phyloP scores from a whole-genome alignment of 139 green algal species.

The Closterium sp. region DNA sequence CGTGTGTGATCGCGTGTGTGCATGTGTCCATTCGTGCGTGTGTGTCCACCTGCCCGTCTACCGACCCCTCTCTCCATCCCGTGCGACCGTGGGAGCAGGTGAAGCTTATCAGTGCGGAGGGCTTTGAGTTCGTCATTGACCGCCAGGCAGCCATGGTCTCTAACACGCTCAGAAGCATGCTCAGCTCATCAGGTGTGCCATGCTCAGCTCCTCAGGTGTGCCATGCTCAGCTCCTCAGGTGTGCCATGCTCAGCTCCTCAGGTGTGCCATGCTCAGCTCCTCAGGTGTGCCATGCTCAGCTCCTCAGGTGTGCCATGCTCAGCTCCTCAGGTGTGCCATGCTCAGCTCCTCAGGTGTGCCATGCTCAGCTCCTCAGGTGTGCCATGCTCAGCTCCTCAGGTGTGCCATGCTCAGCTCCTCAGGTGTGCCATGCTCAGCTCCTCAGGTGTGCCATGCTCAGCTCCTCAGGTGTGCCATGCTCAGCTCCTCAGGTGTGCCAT shows the following conservation, averaged over 20 bases:
- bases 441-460: too few relatives aligned
- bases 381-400: too few relatives aligned
- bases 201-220: background rate
- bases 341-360: too few relatives aligned
- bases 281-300: background rate
- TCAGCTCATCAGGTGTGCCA: conserved; percentile 67
- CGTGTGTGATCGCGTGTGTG: background rate
- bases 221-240: background rate
- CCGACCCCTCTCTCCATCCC: background rate
- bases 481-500: too few relatives aligned
- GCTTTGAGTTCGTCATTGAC: conserved; percentile 95
- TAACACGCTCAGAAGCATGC: conserved; percentile 97
- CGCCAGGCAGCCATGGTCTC: conserved; percentile 91
- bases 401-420: too few relatives aligned
- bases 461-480: too few relatives aligned
- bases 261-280: background rate
- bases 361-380: too few relatives aligned
- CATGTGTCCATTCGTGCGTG: background rate
- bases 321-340: too few relatives aligned
- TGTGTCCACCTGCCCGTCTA: background rate
- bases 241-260: background rate
- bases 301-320: too few relatives aligned
- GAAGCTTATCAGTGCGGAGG: conserved; percentile 90
- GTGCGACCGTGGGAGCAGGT: conserved; percentile 53
- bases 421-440: too few relatives aligned